These are phyloP conservation scores for Cantharellus cinnabarinus DNA, from an alignment of 768 basidiomycete genomes.

Conservation along the genomic window DNA sequence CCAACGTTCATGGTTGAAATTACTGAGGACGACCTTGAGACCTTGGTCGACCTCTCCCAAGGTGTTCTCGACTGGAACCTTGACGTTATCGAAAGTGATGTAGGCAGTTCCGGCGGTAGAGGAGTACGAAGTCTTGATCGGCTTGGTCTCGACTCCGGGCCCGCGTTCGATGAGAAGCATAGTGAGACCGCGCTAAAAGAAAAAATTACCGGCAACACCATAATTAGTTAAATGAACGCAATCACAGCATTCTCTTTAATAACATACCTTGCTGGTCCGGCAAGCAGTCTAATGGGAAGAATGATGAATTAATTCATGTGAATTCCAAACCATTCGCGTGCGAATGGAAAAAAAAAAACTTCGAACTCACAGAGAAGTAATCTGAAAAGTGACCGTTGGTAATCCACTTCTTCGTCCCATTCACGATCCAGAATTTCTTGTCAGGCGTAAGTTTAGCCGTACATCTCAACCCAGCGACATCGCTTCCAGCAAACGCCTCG, in stretches of 20 bases:
- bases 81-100: slow-evolving; percentile 24
- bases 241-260: slow-evolving; percentile 28
- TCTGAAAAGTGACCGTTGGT: slow-evolving; percentile 74
- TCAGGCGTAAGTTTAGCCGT: slow-evolving; percentile 50
- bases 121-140: slow-evolving; percentile 86
- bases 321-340: background rate
- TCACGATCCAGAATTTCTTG: slow-evolving; percentile 71
- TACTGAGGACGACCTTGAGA: slow-evolving; percentile 55
- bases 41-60: slow-evolving; percentile 70
- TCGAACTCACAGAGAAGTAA: slow-evolving; percentile 15
- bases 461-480: slow-evolving; percentile 60
- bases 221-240: slow-evolving; percentile 26
- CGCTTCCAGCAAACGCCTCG: slow-evolving; percentile 84
- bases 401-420: slow-evolving; percentile 95
- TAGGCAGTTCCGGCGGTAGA: slow-evolving; percentile 58
- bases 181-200: slow-evolving; percentile 29
- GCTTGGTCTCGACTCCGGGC: slow-evolving; percentile 58
- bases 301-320: background rate
- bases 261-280: slow-evolving; percentile 16
- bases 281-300: background rate
- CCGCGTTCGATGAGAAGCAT: slow-evolving; percentile 57
- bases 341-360: too few species aligned
- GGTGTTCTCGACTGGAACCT: slow-evolving; percentile 69
- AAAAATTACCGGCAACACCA: background rate
- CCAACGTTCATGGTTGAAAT: slow-evolving; percentile 84